phyloP scores from a whole-genome alignment of 2,329 filamentous ascomycete species.

The Fusarium sp. region DNA sequence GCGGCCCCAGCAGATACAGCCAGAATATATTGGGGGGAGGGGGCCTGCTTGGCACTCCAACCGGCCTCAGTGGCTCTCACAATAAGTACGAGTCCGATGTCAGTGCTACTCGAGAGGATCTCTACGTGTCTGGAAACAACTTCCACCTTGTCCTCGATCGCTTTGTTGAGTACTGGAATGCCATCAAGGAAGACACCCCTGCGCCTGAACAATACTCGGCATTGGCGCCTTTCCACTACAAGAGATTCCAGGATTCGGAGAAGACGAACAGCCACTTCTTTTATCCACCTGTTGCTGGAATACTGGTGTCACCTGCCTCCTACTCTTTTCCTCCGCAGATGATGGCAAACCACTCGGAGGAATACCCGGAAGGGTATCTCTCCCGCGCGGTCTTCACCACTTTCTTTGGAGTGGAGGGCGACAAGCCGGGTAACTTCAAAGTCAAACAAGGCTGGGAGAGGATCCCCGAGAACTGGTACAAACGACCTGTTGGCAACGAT shows the following conservation, averaged over 20 bases:
- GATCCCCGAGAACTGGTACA: too few species aligned
- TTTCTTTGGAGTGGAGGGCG: too few species aligned
- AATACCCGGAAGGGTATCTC: too few species aligned
- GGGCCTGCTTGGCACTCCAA: slow-evolving; percentile 6
- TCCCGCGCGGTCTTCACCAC: too few species aligned
- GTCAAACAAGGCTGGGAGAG: too few species aligned
- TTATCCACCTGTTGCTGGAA: too few species aligned
- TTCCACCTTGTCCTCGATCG: slow-evolving; percentile 65
- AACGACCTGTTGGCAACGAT: too few species aligned
- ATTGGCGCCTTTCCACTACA: slow-evolving; percentile 46
- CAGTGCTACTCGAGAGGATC: slow-evolving; percentile 64
- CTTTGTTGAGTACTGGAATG: slow-evolving; percentile 53
- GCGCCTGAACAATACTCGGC: slow-evolving; percentile 21
- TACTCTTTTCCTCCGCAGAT: too few species aligned
- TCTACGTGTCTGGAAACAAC: slow-evolving; percentile 66
- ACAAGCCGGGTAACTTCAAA: too few species aligned
- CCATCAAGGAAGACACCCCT: slow-evolving; percentile 11
- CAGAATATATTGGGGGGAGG: slow-evolving; percentile 60
- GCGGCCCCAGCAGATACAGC: slow-evolving; percentile 57
- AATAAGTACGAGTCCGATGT: slow-evolving; percentile 70
- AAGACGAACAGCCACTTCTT: too few species aligned
- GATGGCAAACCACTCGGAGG: too few species aligned
- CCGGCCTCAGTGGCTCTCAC: slow-evolving; percentile 63
- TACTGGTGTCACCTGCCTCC: too few species aligned
- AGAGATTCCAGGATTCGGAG: slow-evolving; percentile 63